Conservation (phyloP, 768 basidiomycete genomes). For the Rhizopogon vulgaris region DNA sequence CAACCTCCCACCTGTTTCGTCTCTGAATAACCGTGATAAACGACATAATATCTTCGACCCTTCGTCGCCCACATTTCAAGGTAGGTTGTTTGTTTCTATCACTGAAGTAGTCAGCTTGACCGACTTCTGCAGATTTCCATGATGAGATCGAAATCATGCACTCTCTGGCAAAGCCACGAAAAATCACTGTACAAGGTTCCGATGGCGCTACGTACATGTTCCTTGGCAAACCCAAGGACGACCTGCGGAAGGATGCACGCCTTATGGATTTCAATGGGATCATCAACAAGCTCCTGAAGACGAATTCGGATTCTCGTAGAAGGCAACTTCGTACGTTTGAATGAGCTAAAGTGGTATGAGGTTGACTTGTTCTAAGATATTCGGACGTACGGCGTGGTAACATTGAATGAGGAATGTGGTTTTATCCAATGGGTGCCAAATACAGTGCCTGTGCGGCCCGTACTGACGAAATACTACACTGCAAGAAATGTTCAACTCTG, state of each 20-base stretch:
- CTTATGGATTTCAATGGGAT: slow-evolving; percentile 98
- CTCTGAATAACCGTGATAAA: slow-evolving; percentile 26
- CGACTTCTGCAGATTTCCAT: slow-evolving; percentile 47
- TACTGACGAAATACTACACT: slow-evolving; percentile 67
- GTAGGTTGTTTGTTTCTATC: slow-evolving; percentile 35
- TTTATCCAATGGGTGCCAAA: slow-evolving; percentile 99
- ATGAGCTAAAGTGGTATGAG: not conserved
- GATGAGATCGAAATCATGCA: slow-evolving; percentile 90
- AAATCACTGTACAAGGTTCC: slow-evolving; percentile 77
- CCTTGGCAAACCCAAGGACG: slow-evolving; percentile 95
- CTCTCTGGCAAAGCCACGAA: slow-evolving; percentile 86
- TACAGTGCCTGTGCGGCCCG: slow-evolving; percentile 74
- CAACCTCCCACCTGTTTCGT: slow-evolving; percentile 72
- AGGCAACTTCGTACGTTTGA: slow-evolving; percentile 75
- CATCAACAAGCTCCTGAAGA: slow-evolving; percentile 93
- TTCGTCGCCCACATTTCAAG: slow-evolving; percentile 67
- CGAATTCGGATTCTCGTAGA: slow-evolving; percentile 87
- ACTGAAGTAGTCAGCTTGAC: not conserved
- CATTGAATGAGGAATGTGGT: slow-evolving; percentile 95
- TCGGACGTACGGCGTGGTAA: slow-evolving; percentile 97
- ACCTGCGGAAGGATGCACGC: slow-evolving; percentile 93
- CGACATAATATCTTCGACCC: slow-evolving; percentile 75
- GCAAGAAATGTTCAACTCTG: slow-evolving; percentile 39
- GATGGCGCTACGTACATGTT: slow-evolving; percentile 86
- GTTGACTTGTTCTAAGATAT: slow-evolving; percentile 45